These are phyloP conservation scores for Fusarium hostae DNA, from an alignment of 2,329 filamentous ascomycete species.

Conservation along the genomic window DNA sequence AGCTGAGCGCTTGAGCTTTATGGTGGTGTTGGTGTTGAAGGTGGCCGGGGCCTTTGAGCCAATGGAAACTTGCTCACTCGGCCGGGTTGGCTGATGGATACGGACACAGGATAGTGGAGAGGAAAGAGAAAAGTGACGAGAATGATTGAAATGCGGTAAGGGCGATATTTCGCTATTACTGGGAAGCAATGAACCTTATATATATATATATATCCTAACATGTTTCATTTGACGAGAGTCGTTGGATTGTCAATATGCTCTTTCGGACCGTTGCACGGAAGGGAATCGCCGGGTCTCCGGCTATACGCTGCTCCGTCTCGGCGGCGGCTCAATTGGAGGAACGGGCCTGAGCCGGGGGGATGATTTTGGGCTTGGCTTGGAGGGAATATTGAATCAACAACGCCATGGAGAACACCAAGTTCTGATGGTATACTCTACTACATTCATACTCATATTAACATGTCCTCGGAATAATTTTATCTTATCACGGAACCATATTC, in stretches of 20 bases:
- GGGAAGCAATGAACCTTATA: neutral
- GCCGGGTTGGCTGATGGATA: constrained; percentile 44
- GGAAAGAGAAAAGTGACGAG: constrained; percentile 16
- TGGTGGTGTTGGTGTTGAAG: constrained; percentile 39
- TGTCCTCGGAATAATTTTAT: neutral
- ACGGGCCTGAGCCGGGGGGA: constrained; percentile 22
- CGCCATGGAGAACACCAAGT: neutral
- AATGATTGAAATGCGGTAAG: constrained; percentile 5
- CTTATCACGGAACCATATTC: neutral
- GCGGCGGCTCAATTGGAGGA: constrained; percentile 14
- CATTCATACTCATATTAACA: neutral
- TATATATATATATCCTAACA: neutral
- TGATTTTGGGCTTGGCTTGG: constrained; percentile 12
- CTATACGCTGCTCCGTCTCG: constrained; percentile 26
- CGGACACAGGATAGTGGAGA: constrained; percentile 30
- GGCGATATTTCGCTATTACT: neutral
- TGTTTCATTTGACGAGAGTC: neutral
- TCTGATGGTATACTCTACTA: neutral
- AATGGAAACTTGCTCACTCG: constrained; percentile 61
- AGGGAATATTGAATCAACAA: neutral
- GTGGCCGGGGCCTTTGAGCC: constrained; percentile 41
- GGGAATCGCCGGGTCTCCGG: constrained; percentile 23
- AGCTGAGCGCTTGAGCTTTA: constrained; percentile 29
- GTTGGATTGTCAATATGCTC: neutral
- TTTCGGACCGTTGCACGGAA: constrained; percentile 21